Evolutionary conservation across 768 basidiomycete genomes (phyloP).

Genomic region (Cyclocybe aegerita): DNA sequence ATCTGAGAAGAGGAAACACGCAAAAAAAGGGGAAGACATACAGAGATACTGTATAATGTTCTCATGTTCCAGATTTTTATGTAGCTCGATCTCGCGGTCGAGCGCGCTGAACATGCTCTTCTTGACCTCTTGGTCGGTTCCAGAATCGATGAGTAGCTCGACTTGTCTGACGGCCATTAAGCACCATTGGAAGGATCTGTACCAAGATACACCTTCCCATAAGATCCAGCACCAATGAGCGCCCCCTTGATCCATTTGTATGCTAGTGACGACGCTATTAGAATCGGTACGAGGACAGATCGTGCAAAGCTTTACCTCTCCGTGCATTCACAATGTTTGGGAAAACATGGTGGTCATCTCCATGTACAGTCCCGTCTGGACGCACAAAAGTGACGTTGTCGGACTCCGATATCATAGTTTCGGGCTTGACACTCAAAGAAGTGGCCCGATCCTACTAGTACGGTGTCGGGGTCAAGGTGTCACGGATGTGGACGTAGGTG

Average conservation of each 20-base stretch:
- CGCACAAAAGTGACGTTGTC: slow-evolving; percentile 9
- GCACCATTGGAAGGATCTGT: slow-evolving; percentile 87
- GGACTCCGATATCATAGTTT: slow-evolving; percentile 45
- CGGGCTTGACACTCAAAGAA: slow-evolving; percentile 10
- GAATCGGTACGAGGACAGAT: background rate
- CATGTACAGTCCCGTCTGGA: slow-evolving; percentile 36
- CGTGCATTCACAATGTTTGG: slow-evolving; percentile 31
- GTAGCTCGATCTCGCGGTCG: slow-evolving; percentile 91
- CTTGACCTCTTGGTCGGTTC: slow-evolving; percentile 89
- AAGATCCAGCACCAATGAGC: slow-evolving; percentile 91
- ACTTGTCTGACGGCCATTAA: slow-evolving; percentile 99
- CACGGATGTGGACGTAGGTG: too few relatives aligned
- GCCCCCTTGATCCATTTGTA: slow-evolving; percentile 98
- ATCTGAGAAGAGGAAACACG: background rate
- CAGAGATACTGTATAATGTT: slow-evolving; percentile 99
- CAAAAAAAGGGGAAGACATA: slow-evolving; percentile 37
- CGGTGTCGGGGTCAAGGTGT: too few relatives aligned
- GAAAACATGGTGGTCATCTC: slow-evolving; percentile 25
- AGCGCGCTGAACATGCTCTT: slow-evolving; percentile 89
- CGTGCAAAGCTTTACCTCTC: slow-evolving; percentile 17
- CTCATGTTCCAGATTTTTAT: slow-evolving; percentile 89
- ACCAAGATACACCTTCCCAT: slow-evolving; percentile 92
- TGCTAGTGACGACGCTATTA: slow-evolving; percentile 37
- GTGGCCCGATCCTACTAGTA: background rate
- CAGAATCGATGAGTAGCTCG: slow-evolving; percentile 80